These are phyloP conservation scores for Calonectria crousiana DNA, from an alignment of 2,329 filamentous ascomycete species.

Conservation along the genomic window DNA sequence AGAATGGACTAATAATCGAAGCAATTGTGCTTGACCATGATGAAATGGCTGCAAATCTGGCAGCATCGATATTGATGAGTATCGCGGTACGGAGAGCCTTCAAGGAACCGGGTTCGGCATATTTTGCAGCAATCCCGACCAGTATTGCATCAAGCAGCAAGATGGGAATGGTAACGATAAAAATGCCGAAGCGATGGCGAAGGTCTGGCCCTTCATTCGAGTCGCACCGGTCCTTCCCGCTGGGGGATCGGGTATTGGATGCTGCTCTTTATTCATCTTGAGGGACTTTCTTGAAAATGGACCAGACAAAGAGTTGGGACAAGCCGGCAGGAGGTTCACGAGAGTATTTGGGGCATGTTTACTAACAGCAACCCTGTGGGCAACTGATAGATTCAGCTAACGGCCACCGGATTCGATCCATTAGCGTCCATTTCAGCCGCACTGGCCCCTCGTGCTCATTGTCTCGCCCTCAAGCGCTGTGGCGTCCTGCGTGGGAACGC, in stretches of 20 bases:
- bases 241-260: neutral
- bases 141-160: neutral
- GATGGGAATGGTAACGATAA: neutral
- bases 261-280: neutral
- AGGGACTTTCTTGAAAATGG: neutral
- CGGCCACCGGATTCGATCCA: neutral
- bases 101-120: neutral
- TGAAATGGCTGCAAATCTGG: neutral
- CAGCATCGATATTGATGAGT: neutral
- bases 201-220: neutral
- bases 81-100: neutral
- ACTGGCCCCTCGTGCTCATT: neutral
- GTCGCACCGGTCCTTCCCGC: neutral
- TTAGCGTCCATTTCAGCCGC: neutral
- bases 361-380: neutral
- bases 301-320: neutral
- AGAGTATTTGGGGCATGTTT: neutral
- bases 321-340: neutral
- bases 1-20: neutral
- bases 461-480: neutral
- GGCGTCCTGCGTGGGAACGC: neutral
- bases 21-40: neutral
- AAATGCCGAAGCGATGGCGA: neutral
- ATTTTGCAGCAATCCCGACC: neutral
- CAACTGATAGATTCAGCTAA: neutral